Evolutionary conservation across 2,329 filamentous ascomycete genomes (phyloP), one percentile per base, ranked within the genome.

Genomic region (Cladobotryum mycophilum): DNA sequence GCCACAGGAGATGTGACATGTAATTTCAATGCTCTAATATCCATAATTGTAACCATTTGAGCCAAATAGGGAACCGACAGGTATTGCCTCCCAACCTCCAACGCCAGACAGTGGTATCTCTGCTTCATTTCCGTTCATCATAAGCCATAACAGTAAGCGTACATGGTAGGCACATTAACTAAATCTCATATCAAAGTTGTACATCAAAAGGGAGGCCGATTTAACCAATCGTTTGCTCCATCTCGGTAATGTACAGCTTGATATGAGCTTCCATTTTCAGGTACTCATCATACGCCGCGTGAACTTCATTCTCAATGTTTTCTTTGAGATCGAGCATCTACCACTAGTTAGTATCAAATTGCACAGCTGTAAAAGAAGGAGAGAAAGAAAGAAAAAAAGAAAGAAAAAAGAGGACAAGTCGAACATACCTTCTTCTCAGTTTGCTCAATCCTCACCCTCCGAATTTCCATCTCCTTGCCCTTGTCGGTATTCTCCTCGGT

Each of bases 321-420:
- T 97, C 93, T 66, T 96, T 97, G 59, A 99, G 78, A 69, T 99
- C 93, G 44, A 87, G 84, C 92, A 97, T 99, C 91, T 96, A 11
- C 25, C 25, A 30, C 25, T 25, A 37, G 40, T 46, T 41, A 53
- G 48, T n/a, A 35, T 33, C 30, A n/a, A n/a, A 2, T 20, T 7
- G 18, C 33, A n/a, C 22, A 35, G 13, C 17, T 11, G 4, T 38
- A n/a, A 18, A 41, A 40, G 14, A 40, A 5, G 18, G 18, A 40
- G 3, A 40, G 45, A 37, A 38, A 1, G 13, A 11, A 12, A 30
- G 5, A 3, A 33, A 33, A 7, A 41, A 14, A 18, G 9, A 8
- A 15, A 36, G 13, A 25, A 13, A 1, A 22, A 15, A 13, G 6
- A 53, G 25, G 18, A 17, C 17, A 9, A 42, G 4, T 25, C 15